A percentile compares a stretch with the other conserved stretches of the same genome.
Conservation (phyloP, 2,329 filamentous ascomycete species). For the Trichoderma hamatum region DNA sequence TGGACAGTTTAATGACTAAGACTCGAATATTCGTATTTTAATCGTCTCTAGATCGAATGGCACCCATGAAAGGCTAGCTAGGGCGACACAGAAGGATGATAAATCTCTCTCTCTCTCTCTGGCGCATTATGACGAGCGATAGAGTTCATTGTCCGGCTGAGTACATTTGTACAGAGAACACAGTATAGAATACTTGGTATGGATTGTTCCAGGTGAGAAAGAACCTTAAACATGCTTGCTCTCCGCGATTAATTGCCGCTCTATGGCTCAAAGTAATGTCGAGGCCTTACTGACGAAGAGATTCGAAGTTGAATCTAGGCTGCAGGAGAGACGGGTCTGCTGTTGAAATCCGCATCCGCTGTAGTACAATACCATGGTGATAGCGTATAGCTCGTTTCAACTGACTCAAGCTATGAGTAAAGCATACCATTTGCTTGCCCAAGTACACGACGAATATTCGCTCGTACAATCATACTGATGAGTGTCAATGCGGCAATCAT, state of each 20-base stretch:
- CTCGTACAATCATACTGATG: background rate
- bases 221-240: background rate
- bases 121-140: background rate
- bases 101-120: background rate
- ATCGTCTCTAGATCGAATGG: slow-evolving; percentile 8
- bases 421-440: background rate
- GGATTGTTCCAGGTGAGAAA: background rate
- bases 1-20: background rate
- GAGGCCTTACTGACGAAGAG: background rate
- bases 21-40: background rate
- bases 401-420: background rate
- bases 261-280: background rate
- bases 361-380: background rate
- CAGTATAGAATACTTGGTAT: background rate
- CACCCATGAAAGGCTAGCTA: background rate
- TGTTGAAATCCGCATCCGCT: background rate
- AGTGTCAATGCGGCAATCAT: too few species aligned
- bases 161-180: background rate
- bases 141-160: background rate
- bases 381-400: background rate
- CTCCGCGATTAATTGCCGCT: background rate
- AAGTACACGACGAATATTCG: background rate
- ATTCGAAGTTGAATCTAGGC: background rate
- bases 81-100: background rate
- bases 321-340: background rate